Conservation (phyloP, 176 grass and related monocot genomes). For the Stipa capillata region DNA sequence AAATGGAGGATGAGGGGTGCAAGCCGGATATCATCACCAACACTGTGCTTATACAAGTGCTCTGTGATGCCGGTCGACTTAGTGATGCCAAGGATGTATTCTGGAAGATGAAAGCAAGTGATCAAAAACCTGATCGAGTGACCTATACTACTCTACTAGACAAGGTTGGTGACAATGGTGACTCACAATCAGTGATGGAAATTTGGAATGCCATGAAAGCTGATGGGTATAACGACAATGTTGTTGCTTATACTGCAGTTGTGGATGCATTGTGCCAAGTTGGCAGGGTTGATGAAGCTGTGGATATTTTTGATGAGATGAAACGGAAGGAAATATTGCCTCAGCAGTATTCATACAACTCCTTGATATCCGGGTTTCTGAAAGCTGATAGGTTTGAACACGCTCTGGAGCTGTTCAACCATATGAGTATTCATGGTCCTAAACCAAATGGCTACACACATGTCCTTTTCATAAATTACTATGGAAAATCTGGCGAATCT, state of each 20-base stretch:
- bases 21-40: conserved; percentile 70
- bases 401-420: conserved; percentile 58
- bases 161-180: conserved; percentile 68
- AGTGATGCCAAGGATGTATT: conserved; percentile 72
- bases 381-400: conserved; percentile 44
- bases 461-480: conserved; percentile 90
- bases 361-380: conserved; percentile 71
- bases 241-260: conserved; percentile 55
- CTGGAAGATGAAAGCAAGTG: conserved; percentile 74
- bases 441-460: conserved; percentile 70
- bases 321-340: conserved; percentile 49
- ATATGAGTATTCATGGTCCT: conserved; percentile 67
- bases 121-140: conserved; percentile 73
- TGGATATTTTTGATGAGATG: conserved; percentile 53
- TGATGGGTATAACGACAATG: conserved; percentile 74
- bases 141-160: conserved; percentile 85
- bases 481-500: conserved; percentile 70
- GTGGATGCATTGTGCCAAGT: conserved; percentile 68
- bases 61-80: conserved; percentile 57
- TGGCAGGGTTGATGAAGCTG: conserved; percentile 67
- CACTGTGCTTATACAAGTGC: conserved; percentile 71
- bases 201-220: conserved; percentile 70
- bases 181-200: conserved; percentile 45
- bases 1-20: conserved; percentile 70
- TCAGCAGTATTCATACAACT: conserved; percentile 83